Base-by-base conservation (phyloP, 305 asterid species). In the Caryopteris hybrid region DNA sequence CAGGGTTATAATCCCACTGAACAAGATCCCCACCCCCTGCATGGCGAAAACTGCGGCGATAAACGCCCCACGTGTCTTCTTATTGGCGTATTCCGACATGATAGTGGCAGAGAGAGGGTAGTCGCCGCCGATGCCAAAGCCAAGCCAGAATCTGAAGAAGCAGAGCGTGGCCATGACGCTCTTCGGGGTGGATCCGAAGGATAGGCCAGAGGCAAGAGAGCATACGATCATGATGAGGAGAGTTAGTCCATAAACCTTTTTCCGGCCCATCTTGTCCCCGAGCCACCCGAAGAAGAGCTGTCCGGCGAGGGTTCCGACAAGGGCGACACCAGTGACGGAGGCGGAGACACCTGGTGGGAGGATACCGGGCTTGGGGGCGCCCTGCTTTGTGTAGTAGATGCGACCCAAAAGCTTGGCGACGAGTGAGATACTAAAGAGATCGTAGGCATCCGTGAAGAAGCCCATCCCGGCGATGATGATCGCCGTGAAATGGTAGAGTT, bases 391-490 rank as follows among this genome's bases (percentile, higher is more conserved):
- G 79, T 83, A 80, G 73, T 85, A 85, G 7, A 85, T 69, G 18
- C 91, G 91, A 48, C 91, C 88, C 8, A 85, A 75, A 0, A 85
- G 65, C 70, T 82, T 85, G 0, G 91, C 73, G 6, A 85, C 86
- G 4, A 85, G 62, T 3, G 91, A 80, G 20, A 85, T 79, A 64
- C 83, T 63, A 60, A 85, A 82, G 54, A 85, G 85, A 47, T 85
- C 91, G 51, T 85, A 83, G 1, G 88, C 91, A 60, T 85, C 90
- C 2, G 90, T 85, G 83, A 85, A 85, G 66, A 85, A 85, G n/a
- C 86, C 90, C 90, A 85, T 85, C 2, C 91, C 91, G 13, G 91
- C 88, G 6, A 85, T 78, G 0, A 83, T 68, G 34, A 85, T 82
- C 3, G 91, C 80, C 0, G 85, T 85, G 84, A 84, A 81, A 62